Percentiles rank a stretch among this genome's conserved stretches.
These are phyloP conservation scores for Isatis lusitanica DNA, from an alignment of 441 rosid genomes.

Conservation along the genomic window DNA sequence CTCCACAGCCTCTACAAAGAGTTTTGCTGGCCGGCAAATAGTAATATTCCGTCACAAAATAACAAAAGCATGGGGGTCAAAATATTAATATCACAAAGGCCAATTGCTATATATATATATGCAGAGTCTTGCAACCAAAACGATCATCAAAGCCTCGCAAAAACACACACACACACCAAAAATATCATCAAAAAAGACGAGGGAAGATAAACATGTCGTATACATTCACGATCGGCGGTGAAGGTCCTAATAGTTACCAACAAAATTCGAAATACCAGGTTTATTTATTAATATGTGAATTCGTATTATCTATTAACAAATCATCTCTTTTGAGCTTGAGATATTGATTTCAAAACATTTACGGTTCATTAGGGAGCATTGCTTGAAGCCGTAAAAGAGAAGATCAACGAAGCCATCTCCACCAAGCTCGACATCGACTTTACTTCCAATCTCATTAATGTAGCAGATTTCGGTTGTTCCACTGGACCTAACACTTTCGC, in stretches of 20 bases:
- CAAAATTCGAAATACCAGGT: slow-evolving; percentile 27
- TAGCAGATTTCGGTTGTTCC: slow-evolving; percentile 65
- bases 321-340: neutral
- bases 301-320: neutral
- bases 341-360: neutral
- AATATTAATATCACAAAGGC: neutral
- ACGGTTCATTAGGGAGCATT: slow-evolving; percentile 20
- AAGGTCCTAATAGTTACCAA: slow-evolving; percentile 20
- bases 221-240: slow-evolving; percentile 22
- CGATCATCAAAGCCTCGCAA: no score
- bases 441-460: neutral
- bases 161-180: neutral
- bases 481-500: slow-evolving; percentile 52
- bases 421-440: neutral
- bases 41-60: no score
- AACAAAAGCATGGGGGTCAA: no score
- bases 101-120: neutral
- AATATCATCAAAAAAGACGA: neutral
- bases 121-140: neutral
- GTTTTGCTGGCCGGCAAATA: no score
- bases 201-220: slow-evolving; percentile 6
- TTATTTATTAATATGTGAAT: neutral
- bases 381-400: slow-evolving; percentile 19
- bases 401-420: slow-evolving; percentile 25
- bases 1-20: no score